Conservation (phyloP, 306 rosid species). For the Lablab purpureus region DNA sequence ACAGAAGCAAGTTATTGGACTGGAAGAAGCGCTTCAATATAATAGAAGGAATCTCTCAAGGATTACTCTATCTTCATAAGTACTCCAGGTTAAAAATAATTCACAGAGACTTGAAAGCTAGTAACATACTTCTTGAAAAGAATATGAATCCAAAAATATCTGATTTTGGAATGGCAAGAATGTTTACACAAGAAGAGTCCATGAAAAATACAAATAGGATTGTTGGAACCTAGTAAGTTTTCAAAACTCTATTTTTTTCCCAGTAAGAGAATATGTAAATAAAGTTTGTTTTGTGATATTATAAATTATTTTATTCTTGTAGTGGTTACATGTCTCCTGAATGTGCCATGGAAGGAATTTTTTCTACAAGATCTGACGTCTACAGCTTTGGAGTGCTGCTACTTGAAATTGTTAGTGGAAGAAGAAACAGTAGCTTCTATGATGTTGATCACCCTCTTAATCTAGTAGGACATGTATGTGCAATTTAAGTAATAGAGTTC, state of each 20-base stretch:
- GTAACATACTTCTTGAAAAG: neutral
- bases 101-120: neutral
- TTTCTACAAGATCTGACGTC: neutral
- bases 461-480: neutral
- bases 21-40: neutral
- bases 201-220: constrained; percentile 4
- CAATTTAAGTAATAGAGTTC: too few relatives aligned
- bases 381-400: too few relatives aligned
- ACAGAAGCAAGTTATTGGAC: neutral
- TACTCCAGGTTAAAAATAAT: neutral
- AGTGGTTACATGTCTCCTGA: neutral
- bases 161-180: neutral
- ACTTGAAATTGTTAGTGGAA: neutral
- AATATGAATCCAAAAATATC: neutral
- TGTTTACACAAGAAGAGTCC: neutral
- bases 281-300: too few relatives aligned
- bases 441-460: neutral
- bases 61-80: neutral
- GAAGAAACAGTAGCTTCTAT: neutral
- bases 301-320: neutral
- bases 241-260: too few relatives aligned
- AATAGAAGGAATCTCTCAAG: neutral
- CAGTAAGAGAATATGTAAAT: too few relatives aligned
- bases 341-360: neutral
- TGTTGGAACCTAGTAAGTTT: constrained; percentile 24